Conservation (phyloP, 495 filamentous ascomycete species). For the Cercophora scortea region DNA sequence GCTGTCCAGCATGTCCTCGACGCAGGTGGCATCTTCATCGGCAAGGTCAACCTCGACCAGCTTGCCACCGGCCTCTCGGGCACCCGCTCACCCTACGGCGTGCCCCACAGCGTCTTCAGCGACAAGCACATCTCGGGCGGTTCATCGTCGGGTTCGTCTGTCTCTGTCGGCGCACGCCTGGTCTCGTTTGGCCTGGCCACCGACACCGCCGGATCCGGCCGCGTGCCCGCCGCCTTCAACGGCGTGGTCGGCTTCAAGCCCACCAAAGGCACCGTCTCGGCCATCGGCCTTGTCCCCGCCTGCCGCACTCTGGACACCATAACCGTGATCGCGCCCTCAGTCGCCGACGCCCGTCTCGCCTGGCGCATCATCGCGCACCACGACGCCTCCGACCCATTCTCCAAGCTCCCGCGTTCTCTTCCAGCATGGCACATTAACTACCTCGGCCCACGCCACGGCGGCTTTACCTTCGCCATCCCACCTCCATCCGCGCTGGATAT, state of each 20-base stretch:
- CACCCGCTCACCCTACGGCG: slow-evolving; percentile 57
- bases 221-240: slow-evolving; percentile 56
- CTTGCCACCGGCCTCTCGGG: slow-evolving; percentile 55
- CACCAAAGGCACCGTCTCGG: slow-evolving; percentile 54
- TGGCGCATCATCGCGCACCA: slow-evolving; percentile 48
- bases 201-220: slow-evolving; percentile 59
- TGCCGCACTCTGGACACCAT: slow-evolving; percentile 57
- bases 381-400: slow-evolving; percentile 48
- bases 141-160: slow-evolving; percentile 53
- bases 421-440: slow-evolving; percentile 43
- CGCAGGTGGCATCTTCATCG: slow-evolving; percentile 53
- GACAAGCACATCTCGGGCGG: slow-evolving; percentile 46
- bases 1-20: slow-evolving; percentile 30
- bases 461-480: slow-evolving; percentile 49
- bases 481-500: slow-evolving; percentile 35
- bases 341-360: slow-evolving; percentile 45
- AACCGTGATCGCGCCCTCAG: slow-evolving; percentile 44
- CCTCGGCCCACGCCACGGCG: slow-evolving; percentile 32
- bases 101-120: slow-evolving; percentile 43
- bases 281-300: slow-evolving; percentile 51
- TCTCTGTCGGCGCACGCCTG: slow-evolving; percentile 48
- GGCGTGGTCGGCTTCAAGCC: slow-evolving; percentile 62
- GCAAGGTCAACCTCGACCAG: slow-evolving; percentile 64
- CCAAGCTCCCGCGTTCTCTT: slow-evolving; percentile 35
- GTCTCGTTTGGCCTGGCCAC: slow-evolving; percentile 58